phyloP scores from a whole-genome alignment of 768 basidiomycete genomes.

The Bullera alba region DNA sequence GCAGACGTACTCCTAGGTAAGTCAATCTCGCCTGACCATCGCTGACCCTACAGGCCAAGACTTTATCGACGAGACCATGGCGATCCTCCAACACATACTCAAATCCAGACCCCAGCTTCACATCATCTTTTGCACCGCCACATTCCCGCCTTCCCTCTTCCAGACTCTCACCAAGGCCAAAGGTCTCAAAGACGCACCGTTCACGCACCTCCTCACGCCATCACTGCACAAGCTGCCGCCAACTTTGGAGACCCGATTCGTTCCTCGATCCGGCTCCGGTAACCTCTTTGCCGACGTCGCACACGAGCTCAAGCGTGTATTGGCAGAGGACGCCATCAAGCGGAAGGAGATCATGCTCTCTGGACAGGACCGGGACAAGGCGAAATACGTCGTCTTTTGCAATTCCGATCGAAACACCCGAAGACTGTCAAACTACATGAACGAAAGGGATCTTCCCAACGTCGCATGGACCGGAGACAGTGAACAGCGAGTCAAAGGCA shows the following conservation, averaged over 20 bases:
- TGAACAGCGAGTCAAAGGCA: slow-evolving; percentile 58
- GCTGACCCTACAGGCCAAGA: slow-evolving; percentile 58
- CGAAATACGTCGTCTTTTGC: slow-evolving; percentile 74
- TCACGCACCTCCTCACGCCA: slow-evolving; percentile 61
- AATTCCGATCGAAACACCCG: slow-evolving; percentile 67
- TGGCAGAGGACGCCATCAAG: slow-evolving; percentile 53
- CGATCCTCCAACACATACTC: slow-evolving; percentile 67
- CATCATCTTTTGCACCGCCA: slow-evolving; percentile 78
- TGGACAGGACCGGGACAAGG: slow-evolving; percentile 43
- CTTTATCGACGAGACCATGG: slow-evolving; percentile 66
- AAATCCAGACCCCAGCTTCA: slow-evolving; percentile 53
- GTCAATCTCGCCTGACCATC: slow-evolving; percentile 17
- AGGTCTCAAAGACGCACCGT: slow-evolving; percentile 17
- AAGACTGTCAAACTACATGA: slow-evolving; percentile 57
- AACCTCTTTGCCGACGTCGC: slow-evolving; percentile 76
- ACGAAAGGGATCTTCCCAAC: slow-evolving; percentile 59
- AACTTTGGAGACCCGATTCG: slow-evolving; percentile 64
- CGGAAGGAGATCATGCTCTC: slow-evolving; percentile 45
- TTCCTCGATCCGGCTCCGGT: slow-evolving; percentile 63
- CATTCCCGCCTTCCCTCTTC: slow-evolving; percentile 63
- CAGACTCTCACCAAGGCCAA: slow-evolving; percentile 51
- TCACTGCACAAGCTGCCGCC: slow-evolving; percentile 70
- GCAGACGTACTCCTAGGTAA: slow-evolving; percentile 82
- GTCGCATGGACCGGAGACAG: slow-evolving; percentile 55
- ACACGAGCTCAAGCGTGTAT: slow-evolving; percentile 63